Evolutionary conservation across 179 eudicot genomes (phyloP).

Genomic region (Heliamphora pulchella): DNA sequence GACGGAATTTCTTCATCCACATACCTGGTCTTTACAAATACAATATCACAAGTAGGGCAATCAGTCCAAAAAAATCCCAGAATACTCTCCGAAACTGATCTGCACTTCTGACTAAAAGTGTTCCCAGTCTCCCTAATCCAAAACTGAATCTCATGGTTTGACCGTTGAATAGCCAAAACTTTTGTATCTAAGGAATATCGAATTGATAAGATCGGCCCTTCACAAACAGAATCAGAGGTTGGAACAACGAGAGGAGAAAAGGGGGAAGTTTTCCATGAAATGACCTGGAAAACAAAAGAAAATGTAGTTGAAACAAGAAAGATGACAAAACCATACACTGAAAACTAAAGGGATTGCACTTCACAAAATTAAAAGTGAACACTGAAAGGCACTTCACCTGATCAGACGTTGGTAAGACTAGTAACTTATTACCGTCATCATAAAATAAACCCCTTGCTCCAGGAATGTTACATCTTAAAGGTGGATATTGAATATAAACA

Average conservation of each 20-base stretch:
- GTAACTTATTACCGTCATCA: constrained; percentile 81
- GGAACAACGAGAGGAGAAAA: constrained; percentile 53
- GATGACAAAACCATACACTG: neutral
- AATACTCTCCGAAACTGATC: constrained; percentile 65
- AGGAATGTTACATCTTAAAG: constrained; percentile 60
- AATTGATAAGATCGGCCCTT: constrained; percentile 71
- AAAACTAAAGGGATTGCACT: neutral
- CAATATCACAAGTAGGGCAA: constrained; percentile 70
- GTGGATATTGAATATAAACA: constrained; percentile 78
- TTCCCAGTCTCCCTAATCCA: constrained; percentile 67
- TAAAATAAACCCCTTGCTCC: constrained; percentile 70
- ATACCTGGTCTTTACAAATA: constrained; percentile 80
- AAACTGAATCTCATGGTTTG: constrained; percentile 70
- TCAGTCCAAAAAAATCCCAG: constrained; percentile 99
- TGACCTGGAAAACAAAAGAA: constrained; percentile 42
- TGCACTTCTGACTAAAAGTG: constrained; percentile 58
- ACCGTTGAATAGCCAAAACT: constrained; percentile 78
- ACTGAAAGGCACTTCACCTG: constrained; percentile 33
- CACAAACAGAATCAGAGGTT: constrained; percentile 49
- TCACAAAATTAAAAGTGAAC: neutral
- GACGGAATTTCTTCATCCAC: neutral
- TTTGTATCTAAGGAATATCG: constrained; percentile 78
- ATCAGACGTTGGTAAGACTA: constrained; percentile 62
- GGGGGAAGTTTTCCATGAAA: constrained; percentile 80
- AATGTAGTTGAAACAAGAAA: neutral